phyloP scores from a whole-genome alignment of 805 yeast species.

The Saccharomycopsis fermentans region DNA sequence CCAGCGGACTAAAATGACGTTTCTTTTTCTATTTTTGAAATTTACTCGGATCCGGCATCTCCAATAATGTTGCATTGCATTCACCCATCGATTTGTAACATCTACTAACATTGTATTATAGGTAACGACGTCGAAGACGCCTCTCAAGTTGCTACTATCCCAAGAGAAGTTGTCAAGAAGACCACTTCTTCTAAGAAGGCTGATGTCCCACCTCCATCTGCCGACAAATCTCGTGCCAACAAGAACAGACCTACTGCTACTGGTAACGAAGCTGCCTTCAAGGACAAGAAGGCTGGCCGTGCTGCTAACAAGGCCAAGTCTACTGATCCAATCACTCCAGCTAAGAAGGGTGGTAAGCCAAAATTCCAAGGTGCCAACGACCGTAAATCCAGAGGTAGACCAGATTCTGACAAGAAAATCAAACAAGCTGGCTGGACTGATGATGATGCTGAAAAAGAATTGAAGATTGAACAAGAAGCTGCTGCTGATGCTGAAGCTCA shows the following conservation, averaged over 20 bases:
- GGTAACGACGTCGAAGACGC: constrained; percentile 83
- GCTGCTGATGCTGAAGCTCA: constrained; percentile 31
- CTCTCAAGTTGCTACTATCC: constrained; percentile 40
- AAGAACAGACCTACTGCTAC: constrained; percentile 58
- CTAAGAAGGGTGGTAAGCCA: constrained; percentile 48
- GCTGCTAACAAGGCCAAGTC: constrained; percentile 39
- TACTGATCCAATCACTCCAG: constrained; percentile 43
- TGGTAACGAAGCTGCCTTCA: constrained; percentile 73
- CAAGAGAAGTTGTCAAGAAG: constrained; percentile 71
- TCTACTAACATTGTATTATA: constrained; percentile 2
- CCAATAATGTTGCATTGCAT: neutral
- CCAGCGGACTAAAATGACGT: too few relatives aligned
- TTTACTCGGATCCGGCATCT: too few relatives aligned
- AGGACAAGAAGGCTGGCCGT: constrained; percentile 63
- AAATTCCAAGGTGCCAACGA: constrained; percentile 43
- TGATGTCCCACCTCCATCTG: constrained; percentile 72
- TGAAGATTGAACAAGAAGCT: constrained; percentile 41
- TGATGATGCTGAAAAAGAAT: constrained; percentile 59
- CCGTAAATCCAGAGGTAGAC: constrained; percentile 82
- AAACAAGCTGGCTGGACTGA: constrained; percentile 81
- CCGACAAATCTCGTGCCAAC: constrained; percentile 71
- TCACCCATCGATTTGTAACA: neutral
- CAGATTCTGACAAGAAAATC: constrained; percentile 77
- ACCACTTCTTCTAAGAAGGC: constrained; percentile 78
- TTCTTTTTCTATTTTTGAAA: neutral